Base-by-base conservation (phyloP, 2,329 filamentous ascomycete species). In the Gaeumannomyces sp. region DNA sequence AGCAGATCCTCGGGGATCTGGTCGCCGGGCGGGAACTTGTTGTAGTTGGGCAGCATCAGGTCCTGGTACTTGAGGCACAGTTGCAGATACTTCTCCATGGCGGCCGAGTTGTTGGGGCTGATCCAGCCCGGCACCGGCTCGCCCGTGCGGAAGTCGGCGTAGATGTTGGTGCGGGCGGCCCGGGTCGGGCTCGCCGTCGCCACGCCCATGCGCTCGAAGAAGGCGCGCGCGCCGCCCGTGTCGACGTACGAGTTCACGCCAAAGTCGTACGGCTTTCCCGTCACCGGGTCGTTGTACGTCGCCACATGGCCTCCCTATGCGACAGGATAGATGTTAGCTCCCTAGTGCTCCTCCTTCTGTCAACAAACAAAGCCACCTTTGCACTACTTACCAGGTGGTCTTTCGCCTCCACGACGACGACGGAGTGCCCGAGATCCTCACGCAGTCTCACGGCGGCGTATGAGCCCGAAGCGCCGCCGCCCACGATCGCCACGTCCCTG, bases 231-330 rank as follows among this genome's bases (percentile, higher is more conserved):
- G 10, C 76, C 73, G 27, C 75, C 71, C 58, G 76, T 74, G 65
- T 80, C 73, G 59, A 75, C 72, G 66, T 73, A 78, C 4, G 72
- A 72, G 64, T 77, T 70, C 25, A 78, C 76, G 60, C 76, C 77
- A 65, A 72, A 77, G 68, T 78, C 74, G 64, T 72, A 73, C 1
- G 70, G 64, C 0, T 61, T 67, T 22, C 73, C 74, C 2, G 73
- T 77, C n/a, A 74, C 70, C n/a, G 77, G 77, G 50, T 79, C 78
- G 4, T 70, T 73, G 68, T 80, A 84, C 13, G 80, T 83, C 28
- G 81, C 72, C 7, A 79, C 78, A 67, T 84, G 80, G 2, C 82
- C 82, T 25, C 82, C 83, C 66, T 83, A 25, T 19, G 4, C 5
- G 31, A 10, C 27, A 28, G n/a, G 13, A 22, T 29, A 45, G 6